Conservation (phyloP, 176 grass and related monocot species). For the Aegilops tauschii region DNA sequence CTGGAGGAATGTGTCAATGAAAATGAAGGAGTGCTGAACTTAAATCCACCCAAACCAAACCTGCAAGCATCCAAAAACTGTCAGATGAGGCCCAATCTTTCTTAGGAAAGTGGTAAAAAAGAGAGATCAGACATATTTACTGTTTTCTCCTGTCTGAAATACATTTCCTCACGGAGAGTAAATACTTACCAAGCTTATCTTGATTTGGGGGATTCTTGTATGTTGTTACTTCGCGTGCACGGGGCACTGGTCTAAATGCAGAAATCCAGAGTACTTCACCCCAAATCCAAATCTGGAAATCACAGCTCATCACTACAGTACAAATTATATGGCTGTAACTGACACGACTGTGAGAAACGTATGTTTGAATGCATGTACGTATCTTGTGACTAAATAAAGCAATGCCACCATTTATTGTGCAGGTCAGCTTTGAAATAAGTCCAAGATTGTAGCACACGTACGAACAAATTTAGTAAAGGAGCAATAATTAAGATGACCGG, state of each 20-base stretch:
- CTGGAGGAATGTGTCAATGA: not conserved
- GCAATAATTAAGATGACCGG: not conserved
- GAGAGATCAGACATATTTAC: not conserved
- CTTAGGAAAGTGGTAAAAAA: not conserved
- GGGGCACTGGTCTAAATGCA: constrained; percentile 33
- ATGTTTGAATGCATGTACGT: not conserved
- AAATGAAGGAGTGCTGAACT: not conserved
- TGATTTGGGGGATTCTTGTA: constrained; percentile 37
- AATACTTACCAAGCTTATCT: constrained; percentile 28
- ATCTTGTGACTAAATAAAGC: not conserved
- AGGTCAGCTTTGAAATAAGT: not conserved
- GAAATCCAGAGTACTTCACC: constrained; percentile 59
- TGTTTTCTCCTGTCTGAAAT: not conserved
- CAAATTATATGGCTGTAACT: not conserved
- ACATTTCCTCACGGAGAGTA: constrained; percentile 5
- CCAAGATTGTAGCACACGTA: not conserved
- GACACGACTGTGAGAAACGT: not conserved
- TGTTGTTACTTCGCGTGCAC: not conserved
- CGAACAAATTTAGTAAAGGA: not conserved
- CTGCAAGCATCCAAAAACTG: constrained; percentile 12
- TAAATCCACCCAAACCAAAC: constrained; percentile 32
- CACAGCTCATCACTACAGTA: not conserved
- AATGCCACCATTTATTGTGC: not conserved
- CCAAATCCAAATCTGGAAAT: constrained; percentile 51
- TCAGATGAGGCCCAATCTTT: constrained; percentile 1